These are phyloP conservation scores for Hypoxylon crocopeplum DNA, from an alignment of 495 filamentous ascomycete genomes.

Conservation along the genomic window DNA sequence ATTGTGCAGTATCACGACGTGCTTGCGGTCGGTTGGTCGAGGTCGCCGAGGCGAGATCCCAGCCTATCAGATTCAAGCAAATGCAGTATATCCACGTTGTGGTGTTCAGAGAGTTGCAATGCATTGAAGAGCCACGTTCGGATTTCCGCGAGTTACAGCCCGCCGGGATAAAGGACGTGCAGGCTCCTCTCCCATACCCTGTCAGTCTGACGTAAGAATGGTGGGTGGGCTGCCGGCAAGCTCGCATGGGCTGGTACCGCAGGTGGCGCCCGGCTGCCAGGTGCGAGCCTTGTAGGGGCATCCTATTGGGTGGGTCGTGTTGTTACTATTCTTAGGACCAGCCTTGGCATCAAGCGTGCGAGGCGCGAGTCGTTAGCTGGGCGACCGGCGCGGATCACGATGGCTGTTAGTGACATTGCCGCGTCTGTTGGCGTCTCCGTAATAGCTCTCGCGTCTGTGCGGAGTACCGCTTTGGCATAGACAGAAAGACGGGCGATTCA, in stretches of 20 bases:
- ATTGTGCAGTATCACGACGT: slow-evolving; percentile 3
- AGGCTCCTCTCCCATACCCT: too few species aligned
- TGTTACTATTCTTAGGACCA: slow-evolving; percentile 35
- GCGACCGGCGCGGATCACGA: slow-evolving; percentile 18
- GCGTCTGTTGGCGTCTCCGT: slow-evolving; percentile 9
- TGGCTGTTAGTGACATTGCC: slow-evolving; percentile 5
- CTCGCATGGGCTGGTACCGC: slow-evolving; percentile 30
- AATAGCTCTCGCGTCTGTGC: background rate
- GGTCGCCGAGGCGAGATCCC: background rate
- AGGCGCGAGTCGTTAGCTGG: slow-evolving; percentile 28
- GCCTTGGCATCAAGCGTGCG: slow-evolving; percentile 5
- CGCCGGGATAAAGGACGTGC: slow-evolving; percentile 26
- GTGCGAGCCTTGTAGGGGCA: slow-evolving; percentile 14
- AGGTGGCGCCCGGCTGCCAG: slow-evolving; percentile 11
- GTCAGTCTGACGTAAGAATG: slow-evolving; percentile 34
- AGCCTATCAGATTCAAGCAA: slow-evolving; percentile 6
- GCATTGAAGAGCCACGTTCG: slow-evolving; percentile 13
- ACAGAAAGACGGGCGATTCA: background rate
- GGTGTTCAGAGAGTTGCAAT: slow-evolving; percentile 2
- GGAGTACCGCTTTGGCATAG: background rate
- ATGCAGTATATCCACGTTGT: slow-evolving; percentile 19
- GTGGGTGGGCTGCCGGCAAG: slow-evolving; percentile 25
- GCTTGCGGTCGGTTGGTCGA: background rate
- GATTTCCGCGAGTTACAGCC: slow-evolving; percentile 22
- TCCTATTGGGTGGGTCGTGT: slow-evolving; percentile 15